Evolutionary conservation across 2,329 filamentous ascomycete genomes (phyloP), one percentile per base, ranked within the genome.

Genomic region (Clonostachys byssicola): DNA sequence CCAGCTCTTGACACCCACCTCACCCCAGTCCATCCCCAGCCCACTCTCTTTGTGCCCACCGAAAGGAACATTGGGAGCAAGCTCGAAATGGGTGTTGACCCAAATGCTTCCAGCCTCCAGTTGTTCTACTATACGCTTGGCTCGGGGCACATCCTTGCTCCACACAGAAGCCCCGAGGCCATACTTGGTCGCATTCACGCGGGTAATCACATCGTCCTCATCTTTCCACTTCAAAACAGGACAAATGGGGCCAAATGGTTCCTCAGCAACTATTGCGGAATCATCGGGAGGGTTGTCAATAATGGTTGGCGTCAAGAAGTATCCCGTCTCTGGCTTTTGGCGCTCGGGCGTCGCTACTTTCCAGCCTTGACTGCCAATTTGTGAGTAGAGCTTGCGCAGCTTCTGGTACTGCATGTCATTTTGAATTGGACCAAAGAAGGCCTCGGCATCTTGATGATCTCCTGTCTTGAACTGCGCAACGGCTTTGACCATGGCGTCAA

Each of bases 151-250:
- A 61, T 97, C 90, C 66, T 94, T 95, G 49, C 91, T 96, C 92
- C 92, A 97, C 59, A 97, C 91, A 60, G 90, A 95, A n/a, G 92
- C 92, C 5, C 92, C 96, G 52, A 97, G 76, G 6, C 92, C 92
- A 63, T 95, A 95, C 54, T 95, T 85, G 69, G 89, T 94, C 64
- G 96, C 91, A 59, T 96, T 96, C 91, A 97, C 96, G 44, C 92
- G 71, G 54, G 75, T 71, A 51, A 96, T 71, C 3, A 92, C 92
- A 67, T 96, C 90, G n/a, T 80, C 80, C 59, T 96, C 92, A 55
- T 75, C 74, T 60, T 82, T 81, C 51, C 96, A 92, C 65, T 88
- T 89, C 84, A 92, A 89, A 16, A 96, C 82, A 1, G 92, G 87
- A 56, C 97, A 92, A 16, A 96, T 83, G 2, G 92, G 92, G 1